Conservation (phyloP, 2,329 filamentous ascomycete genomes). For the Grosmannia serpens region DNA sequence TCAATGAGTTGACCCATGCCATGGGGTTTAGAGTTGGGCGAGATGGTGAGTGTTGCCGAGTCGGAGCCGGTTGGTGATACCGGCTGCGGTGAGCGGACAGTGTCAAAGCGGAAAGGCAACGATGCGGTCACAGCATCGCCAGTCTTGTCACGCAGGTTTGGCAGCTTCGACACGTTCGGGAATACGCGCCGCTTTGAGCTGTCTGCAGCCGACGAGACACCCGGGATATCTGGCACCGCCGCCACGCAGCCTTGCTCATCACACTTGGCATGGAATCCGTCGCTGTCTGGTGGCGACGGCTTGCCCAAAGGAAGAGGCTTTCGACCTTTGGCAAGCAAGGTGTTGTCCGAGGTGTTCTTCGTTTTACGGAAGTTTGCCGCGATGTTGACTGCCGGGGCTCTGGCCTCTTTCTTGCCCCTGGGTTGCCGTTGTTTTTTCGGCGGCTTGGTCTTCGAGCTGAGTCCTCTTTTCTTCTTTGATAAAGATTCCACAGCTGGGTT, state of each 20-base stretch:
- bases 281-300: not conserved
- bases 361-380: conserved; percentile 33
- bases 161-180: not conserved
- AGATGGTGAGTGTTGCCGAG: conserved; percentile 24
- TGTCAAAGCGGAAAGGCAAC: too few species aligned
- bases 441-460: conserved; percentile 6
- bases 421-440: conserved; percentile 21
- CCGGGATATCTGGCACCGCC: not conserved
- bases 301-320: conserved; percentile 3
- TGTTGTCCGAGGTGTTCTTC: conserved; percentile 22
- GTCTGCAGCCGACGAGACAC: not conserved
- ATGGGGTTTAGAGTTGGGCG: conserved; percentile 27
- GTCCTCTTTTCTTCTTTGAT: conserved; percentile 1
- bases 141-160: not conserved
- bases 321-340: conserved; percentile 2
- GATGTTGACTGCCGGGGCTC: conserved; percentile 12
- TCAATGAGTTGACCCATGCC: conserved; percentile 27
- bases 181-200: not conserved
- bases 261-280: not conserved
- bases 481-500: not conserved
- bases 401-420: conserved; percentile 22
- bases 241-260: not conserved
- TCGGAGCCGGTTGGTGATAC: not conserved
- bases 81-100: not conserved
- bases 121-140: not conserved